Percentiles rank a stretch among this genome's conserved stretches.
phyloP scores from a whole-genome alignment of 768 basidiomycete species.

The Leccinum barrowsii region DNA sequence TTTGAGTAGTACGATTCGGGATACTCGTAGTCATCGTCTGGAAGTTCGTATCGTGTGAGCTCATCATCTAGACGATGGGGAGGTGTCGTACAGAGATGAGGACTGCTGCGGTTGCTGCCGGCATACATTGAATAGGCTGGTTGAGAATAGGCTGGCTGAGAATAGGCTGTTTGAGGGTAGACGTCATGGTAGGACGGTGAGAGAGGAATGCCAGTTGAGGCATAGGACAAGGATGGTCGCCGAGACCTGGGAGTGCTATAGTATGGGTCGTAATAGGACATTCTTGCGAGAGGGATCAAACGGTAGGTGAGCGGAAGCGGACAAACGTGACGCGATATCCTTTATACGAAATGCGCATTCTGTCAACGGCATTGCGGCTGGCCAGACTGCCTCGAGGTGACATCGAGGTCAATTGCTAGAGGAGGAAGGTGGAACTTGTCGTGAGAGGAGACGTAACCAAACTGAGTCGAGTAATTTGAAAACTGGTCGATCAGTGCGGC shows the following conservation, averaged over 20 bases:
- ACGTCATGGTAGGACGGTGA: conserved; percentile 41
- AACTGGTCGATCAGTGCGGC: conserved; percentile 13
- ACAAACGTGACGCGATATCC: not conserved
- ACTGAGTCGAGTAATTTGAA: conserved; percentile 22
- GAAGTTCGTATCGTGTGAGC: not conserved
- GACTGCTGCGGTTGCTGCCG: conserved; percentile 36
- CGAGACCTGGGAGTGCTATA: conserved; percentile 31
- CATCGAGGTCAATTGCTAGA: conserved; percentile 19
- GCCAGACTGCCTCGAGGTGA: conserved; percentile 28
- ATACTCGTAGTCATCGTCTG: conserved; percentile 53
- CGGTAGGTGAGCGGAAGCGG: conserved; percentile 2
- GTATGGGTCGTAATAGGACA: conserved; percentile 46
- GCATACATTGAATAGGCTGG: conserved; percentile 48
- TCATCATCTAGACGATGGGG: not conserved
- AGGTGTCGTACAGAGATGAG: conserved; percentile 38
- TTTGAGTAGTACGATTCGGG: conserved; percentile 48
- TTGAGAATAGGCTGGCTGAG: not conserved
- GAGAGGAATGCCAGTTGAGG: conserved; percentile 28
- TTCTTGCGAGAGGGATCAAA: conserved; percentile 20
- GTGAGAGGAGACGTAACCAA: conserved; percentile 9
- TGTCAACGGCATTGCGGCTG: conserved; percentile 16
- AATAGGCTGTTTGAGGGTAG: not conserved
- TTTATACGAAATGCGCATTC: conserved; percentile 25
- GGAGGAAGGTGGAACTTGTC: conserved; percentile 15
- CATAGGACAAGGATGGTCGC: conserved; percentile 34